Percentiles rank a stretch among this genome's conserved stretches.
Evolutionary conservation across 306 rosid genomes (phyloP).

Genomic region (Elaeagnus macrophylla): DNA sequence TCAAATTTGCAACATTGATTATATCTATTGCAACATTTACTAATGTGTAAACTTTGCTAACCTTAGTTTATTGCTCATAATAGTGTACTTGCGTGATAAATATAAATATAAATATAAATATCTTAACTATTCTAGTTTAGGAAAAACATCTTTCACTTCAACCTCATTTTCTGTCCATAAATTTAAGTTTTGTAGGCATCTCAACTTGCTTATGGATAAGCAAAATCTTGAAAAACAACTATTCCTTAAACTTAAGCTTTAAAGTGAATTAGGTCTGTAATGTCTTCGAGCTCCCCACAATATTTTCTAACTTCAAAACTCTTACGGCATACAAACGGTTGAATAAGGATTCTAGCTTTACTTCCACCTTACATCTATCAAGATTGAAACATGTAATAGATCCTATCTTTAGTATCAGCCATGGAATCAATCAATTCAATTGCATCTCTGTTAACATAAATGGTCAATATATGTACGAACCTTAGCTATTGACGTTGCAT

Average conservation of each 20-base stretch:
- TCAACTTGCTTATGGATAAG: conserved; percentile 34
- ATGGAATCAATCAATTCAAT: conserved; percentile 8
- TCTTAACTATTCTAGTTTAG: no score
- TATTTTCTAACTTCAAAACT: conserved; percentile 39
- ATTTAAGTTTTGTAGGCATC: conserved; percentile 30
- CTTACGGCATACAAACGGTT: conserved; percentile 26
- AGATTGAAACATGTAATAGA: conserved; percentile 28
- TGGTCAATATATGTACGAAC: conserved; percentile 36
- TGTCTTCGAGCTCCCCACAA: conserved; percentile 23
- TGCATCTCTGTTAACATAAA: conserved; percentile 22
- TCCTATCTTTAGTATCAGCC: conserved; percentile 10
- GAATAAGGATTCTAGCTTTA: conserved; percentile 9
- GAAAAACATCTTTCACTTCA: conserved; percentile 26
- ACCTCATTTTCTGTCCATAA: conserved; percentile 1
- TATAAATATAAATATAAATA: no score
- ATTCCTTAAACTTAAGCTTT: conserved; percentile 31
- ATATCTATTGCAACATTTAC: no score
- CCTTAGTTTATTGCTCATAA: no score
- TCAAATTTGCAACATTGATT: no score
- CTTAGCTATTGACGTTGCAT: conserved; percentile 2
- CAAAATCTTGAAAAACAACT: conserved; percentile 19
- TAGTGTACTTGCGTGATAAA: no score
- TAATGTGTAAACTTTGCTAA: neutral
- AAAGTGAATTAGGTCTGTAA: conserved; percentile 32
- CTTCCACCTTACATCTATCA: conserved; percentile 7